Conservation (phyloP, 768 basidiomycete species). For the Boletus sensibilis region DNA sequence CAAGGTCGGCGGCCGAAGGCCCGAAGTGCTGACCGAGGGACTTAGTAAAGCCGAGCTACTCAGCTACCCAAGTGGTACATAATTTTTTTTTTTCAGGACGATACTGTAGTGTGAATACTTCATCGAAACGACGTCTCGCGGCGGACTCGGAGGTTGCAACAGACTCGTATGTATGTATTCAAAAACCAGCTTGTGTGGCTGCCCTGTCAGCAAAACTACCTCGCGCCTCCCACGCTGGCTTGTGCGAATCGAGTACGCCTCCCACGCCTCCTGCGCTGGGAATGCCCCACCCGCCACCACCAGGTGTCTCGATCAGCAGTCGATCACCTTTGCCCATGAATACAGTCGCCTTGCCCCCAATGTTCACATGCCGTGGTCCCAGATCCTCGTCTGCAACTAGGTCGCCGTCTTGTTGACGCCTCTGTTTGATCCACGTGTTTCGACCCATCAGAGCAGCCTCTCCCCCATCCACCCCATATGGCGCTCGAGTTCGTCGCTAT, state of each 20-base stretch:
- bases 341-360: slow-evolving; percentile 86
- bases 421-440: slow-evolving; percentile 85
- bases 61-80: no score
- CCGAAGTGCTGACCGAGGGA: no score
- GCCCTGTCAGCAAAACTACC: slow-evolving; percentile 67
- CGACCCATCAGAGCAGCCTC: slow-evolving; percentile 66
- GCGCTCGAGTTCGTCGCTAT: slow-evolving; percentile 79
- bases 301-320: slow-evolving; percentile 82
- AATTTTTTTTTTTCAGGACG: no score
- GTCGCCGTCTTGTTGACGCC: slow-evolving; percentile 68
- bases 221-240: slow-evolving; percentile 60
- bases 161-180: background rate
- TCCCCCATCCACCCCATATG: slow-evolving; percentile 86
- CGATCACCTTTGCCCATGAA: slow-evolving; percentile 87
- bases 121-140: background rate
- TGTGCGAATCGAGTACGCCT: slow-evolving; percentile 30
- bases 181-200: slow-evolving; percentile 63
- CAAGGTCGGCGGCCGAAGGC: no score
- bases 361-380: slow-evolving; percentile 65
- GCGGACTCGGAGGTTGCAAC: background rate
- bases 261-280: slow-evolving; percentile 13
- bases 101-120: no score
- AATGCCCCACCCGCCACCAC: slow-evolving; percentile 84
- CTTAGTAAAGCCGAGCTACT: no score
- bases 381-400: slow-evolving; percentile 38